Evolutionary conservation across 139 green algal species (phyloP).

Genomic region (Picochlorum sp.): DNA sequence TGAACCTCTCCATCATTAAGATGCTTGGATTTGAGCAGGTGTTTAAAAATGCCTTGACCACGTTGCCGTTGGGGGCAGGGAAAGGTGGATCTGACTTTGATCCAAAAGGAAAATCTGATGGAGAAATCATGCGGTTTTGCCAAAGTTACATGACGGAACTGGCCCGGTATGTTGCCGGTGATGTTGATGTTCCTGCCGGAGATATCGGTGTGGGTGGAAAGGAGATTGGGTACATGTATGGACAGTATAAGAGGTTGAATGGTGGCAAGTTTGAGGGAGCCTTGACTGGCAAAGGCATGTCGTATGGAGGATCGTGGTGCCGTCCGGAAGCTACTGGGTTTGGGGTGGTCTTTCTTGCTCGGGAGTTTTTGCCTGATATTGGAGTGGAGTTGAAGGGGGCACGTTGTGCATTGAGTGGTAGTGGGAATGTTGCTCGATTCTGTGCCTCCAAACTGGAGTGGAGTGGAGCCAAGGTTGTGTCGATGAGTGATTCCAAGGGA

Average conservation of each 20-base stretch:
- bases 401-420: conserved; percentile 30
- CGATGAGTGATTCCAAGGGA: conserved; percentile 46
- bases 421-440: conserved; percentile 46
- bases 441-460: conserved; percentile 3
- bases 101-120: conserved; percentile 62
- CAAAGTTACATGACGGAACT: conserved; percentile 78
- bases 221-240: conserved; percentile 77
- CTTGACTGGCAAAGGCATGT: conserved; percentile 67
- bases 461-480: conserved; percentile 48
- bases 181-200: conserved; percentile 70
- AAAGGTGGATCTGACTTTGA: conserved; percentile 82
- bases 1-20: conserved; percentile 75
- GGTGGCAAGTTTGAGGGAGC: conserved; percentile 41
- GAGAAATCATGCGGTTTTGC: conserved; percentile 58
- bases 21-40: conserved; percentile 57
- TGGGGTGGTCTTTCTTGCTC: conserved; percentile 65
- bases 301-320: conserved; percentile 65
- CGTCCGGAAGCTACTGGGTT: conserved; percentile 79
- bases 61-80: conserved; percentile 65
- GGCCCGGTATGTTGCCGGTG: conserved; percentile 26
- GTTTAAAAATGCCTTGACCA: conserved; percentile 82
- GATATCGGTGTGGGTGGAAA: conserved; percentile 70
- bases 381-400: conserved; percentile 16
- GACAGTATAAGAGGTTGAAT: conserved; percentile 76
- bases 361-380: conserved; percentile 40